Base-by-base conservation (phyloP, 768 basidiomycete species). In the Russula ochroleuca region DNA sequence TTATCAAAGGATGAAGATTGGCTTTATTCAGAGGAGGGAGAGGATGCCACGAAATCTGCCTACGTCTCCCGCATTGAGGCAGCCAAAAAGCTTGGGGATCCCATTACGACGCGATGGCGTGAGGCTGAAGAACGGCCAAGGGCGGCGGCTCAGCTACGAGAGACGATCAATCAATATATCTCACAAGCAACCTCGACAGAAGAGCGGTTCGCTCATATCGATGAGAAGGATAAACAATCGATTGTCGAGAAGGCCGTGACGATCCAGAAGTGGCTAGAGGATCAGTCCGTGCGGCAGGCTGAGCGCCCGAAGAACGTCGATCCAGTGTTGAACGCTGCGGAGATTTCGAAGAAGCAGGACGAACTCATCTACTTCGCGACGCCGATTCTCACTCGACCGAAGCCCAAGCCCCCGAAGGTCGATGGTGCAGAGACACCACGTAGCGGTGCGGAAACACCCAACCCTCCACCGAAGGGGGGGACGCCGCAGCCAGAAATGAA, bases 11-110 rank as follows among this genome's bases (percentile, higher is more conserved):
- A 93, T 7, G 95, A 98, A 74, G 92, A 96, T 73, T 99, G 96
- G 96, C 82, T 99, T 35, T 98, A 98, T 85, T 84, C 86, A 41
- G 95, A 98, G 66, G 97, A 98, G 70, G 84, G 95, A 69, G 96
- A 98, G 77, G 94, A 98, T 63, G 92, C 96, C 41, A 84, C 83
- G 72, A 99, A 98, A 77, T 96, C 93, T 0, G 90, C 88, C n/a
- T 98, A 99, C 76, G 87, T 93, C 69, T 68, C 80, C 38, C 87
- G 88, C 59, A 85, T 98, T 64, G 91, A 94, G 67, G 78, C 80
- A 3, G 86, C 97, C 74, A 93, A 95, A 76, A 82, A 76, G 50
- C 80, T 94, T 67, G 94, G 94, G 33, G 92, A 94, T 79, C 91
- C 90, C 52, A 85, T 98, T 78, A 79, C 85, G 62, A 80, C 85